phyloP scores from a whole-genome alignment of 2,329 filamentous ascomycete species.

The Sclerotinia minor region DNA sequence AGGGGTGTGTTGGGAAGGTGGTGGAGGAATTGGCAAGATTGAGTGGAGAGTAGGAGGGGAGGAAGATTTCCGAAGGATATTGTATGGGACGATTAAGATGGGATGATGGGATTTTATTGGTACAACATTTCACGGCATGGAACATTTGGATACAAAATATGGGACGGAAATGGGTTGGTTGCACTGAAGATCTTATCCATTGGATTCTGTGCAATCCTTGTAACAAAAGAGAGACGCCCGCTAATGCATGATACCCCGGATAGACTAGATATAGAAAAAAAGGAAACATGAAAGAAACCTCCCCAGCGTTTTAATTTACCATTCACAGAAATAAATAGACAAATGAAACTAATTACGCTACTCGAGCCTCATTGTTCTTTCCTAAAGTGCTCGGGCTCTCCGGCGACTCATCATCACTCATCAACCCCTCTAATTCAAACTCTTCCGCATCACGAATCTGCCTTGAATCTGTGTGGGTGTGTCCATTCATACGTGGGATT shows the following conservation, averaged over 20 bases:
- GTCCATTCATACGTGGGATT: constrained; percentile 40
- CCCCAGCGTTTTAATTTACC: constrained; percentile 4
- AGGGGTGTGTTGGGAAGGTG: constrained; percentile 36
- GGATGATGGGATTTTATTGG: neutral
- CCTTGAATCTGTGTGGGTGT: constrained; percentile 49
- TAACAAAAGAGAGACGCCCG: constrained; percentile 18
- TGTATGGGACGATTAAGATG: neutral
- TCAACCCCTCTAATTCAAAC: constrained; percentile 88
- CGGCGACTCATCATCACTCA: constrained; percentile 79
- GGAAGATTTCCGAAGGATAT: neutral
- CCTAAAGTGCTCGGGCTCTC: constrained; percentile 53
- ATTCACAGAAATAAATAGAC: constrained; percentile 18
- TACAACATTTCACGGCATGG: neutral
- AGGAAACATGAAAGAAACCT: neutral
- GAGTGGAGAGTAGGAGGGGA: constrained; percentile 14
- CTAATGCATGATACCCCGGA: constrained; percentile 20
- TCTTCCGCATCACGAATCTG: constrained; percentile 80
- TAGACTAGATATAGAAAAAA: constrained; percentile 18
- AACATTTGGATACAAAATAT: neutral
- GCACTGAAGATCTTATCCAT: neutral
- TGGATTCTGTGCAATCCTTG: constrained; percentile 11
- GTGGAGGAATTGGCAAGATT: constrained; percentile 36
- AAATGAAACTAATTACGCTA: constrained; percentile 30
- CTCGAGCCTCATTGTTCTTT: constrained; percentile 45
- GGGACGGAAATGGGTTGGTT: neutral